Evolutionary conservation across 2,329 filamentous ascomycete species (phyloP), one percentile per base, ranked within the genome.

Genomic region (Cercospora beticola): DNA sequence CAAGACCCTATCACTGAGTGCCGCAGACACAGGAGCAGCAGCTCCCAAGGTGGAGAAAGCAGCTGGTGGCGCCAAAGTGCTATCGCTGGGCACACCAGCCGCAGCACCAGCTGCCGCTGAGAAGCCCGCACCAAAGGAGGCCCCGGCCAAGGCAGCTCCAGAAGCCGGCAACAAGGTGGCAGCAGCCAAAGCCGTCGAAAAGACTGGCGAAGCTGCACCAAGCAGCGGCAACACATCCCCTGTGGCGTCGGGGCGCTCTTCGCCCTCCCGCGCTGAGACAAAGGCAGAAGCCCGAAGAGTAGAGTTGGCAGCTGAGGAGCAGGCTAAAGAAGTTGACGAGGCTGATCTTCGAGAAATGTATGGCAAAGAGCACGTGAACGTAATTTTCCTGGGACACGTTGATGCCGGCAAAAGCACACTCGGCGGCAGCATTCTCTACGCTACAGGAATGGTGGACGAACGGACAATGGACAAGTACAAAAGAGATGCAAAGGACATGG

Each of bases 361-460:
- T 80, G 95, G 95, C 79, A 97, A 98, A 81, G 93, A 91, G 78
- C 89, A 91, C 75, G 86, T 99, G 77, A 99, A 99, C 82, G 91
- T 99, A 75, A 97, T 98, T 73, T 97, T 98, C 83, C 91, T 98
- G 78, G 94, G 95, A 62, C 95, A 99, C 86, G 96, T 99, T 76
- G 95, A 99, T 84, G 95, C 95, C 63, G 95, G 95, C 75, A 99
- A 99, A 84, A 97, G 93, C 46, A 99, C 95, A 3, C 86, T 99
- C 5, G 95, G 95, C 78, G 95, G 95, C 62, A 92, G 92, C 63
- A 97, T 99, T 71, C 86, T 99, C 14, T 97, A 95, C 80, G 89
- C 89, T 63, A 97, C 94, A 5, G 95, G 95, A 69, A 99, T 98
- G 95, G 95, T 99, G n/a, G 96, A 99, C 78, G 93, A 99, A 82